Evolutionary conservation across 305 asterid genomes (phyloP).

Genomic region (Nicotiana rustica): DNA sequence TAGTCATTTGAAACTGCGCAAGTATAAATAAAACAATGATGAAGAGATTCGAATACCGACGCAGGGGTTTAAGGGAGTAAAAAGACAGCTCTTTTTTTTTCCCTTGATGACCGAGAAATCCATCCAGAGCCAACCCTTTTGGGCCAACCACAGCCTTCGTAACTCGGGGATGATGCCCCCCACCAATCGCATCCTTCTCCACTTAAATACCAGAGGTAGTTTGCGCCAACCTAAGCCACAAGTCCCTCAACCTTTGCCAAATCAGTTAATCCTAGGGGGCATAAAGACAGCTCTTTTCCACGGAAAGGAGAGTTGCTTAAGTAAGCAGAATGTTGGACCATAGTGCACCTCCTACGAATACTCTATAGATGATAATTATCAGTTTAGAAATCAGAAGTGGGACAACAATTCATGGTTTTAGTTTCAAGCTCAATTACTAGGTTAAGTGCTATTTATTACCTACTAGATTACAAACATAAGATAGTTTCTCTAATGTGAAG

Average conservation of each 20-base stretch:
- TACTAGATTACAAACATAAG: background rate
- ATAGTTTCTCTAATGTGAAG: slow-evolving; percentile 6
- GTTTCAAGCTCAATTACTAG: slow-evolving; percentile 17
- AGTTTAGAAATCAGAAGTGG: background rate
- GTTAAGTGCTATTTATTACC: background rate
- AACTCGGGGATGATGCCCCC: too few relatives aligned
- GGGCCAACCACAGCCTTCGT: too few relatives aligned
- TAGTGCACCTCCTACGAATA: slow-evolving; percentile 14
- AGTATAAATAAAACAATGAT: background rate
- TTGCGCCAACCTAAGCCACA: too few relatives aligned
- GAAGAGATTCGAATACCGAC: background rate
- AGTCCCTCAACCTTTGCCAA: too few relatives aligned
- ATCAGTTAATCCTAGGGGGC: too few relatives aligned
- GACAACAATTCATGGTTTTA: background rate
- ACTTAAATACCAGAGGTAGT: too few relatives aligned
- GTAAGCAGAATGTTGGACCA: slow-evolving; percentile 9
- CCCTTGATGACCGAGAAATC: too few relatives aligned
- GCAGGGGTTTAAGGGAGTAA: slow-evolving; percentile 6
- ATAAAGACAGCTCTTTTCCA: background rate
- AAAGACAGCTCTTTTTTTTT: too few relatives aligned
- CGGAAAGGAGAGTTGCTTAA: background rate
- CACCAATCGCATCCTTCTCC: too few relatives aligned
- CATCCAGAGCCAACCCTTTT: too few relatives aligned
- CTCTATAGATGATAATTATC: background rate
- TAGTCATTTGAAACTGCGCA: background rate